phyloP scores from a whole-genome alignment of 2,329 filamentous ascomycete species.

The Arthrinium puccinioides region DNA sequence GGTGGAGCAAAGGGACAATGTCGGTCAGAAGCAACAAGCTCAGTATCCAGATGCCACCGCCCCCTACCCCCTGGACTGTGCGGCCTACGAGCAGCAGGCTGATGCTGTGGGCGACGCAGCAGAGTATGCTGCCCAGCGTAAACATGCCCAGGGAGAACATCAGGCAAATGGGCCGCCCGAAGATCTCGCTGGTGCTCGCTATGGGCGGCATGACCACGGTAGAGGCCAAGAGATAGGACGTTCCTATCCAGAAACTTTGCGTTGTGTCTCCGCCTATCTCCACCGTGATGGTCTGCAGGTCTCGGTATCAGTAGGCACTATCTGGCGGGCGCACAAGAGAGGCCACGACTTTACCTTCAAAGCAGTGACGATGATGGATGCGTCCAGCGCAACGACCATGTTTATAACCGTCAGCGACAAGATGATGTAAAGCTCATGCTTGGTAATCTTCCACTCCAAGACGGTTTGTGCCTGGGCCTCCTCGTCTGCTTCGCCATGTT shows the following conservation, averaged over 20 bases:
- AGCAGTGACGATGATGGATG: constrained; percentile 8
- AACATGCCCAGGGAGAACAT: constrained; percentile 2
- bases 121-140: constrained; percentile 6
- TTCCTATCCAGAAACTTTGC: constrained; percentile 8
- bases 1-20: constrained; percentile 37
- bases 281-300: constrained; percentile 1
- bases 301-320: neutral
- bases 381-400: constrained; percentile 9
- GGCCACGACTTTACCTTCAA: constrained; percentile 3
- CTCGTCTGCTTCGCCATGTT: too few relatives aligned
- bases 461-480: neutral
- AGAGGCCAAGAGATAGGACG: constrained; percentile 5
- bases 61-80: constrained; percentile 32
- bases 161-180: constrained; percentile 3
- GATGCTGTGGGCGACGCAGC: constrained; percentile 8
- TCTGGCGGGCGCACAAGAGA: neutral
- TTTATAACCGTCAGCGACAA: constrained; percentile 6
- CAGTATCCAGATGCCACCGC: constrained; percentile 7
- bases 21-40: constrained; percentile 28
- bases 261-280: constrained; percentile 6
- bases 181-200: constrained; percentile 7
- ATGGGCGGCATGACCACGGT: constrained; percentile 7
- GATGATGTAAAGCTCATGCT: constrained; percentile 6
- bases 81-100: constrained; percentile 35
- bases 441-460: constrained; percentile 5